Base-by-base conservation (phyloP, 2,329 filamentous ascomycete species). In the Arachnopeziza araneosa region DNA sequence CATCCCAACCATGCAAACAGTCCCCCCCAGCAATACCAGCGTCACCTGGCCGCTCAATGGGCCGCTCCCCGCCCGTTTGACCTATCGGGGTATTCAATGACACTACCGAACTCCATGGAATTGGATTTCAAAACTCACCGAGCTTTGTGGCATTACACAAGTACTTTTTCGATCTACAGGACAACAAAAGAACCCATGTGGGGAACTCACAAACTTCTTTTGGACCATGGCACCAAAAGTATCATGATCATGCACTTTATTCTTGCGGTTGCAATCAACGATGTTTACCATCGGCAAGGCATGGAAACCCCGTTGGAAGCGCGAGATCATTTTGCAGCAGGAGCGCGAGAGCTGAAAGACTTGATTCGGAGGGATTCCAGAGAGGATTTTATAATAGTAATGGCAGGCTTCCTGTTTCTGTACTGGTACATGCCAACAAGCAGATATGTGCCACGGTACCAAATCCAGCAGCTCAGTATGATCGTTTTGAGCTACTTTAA, bases 191-290 rank as follows among this genome's bases (percentile, higher is more conserved):
- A 52, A 19, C 58, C 58, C 6, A 55, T 26, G 24, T 59, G 58
- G 58, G 55, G 53, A 44, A 59, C 58, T n/a, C 58, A 59, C 54
- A 59, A 55, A n/a, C 54, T 59, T 52, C 58, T 59, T 19, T 24
- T 59, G 22, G 54, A 59, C 30, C 32, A 56, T 23, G 54, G 26
- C 10, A 21, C 49, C n/a, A 30, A 52, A 26, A 59, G 51, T 14
- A 17, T 21, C 1, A 59, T 59, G 58, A 56, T 59, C 22, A 59
- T 59, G 58, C 48, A 56, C 4, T 56, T 59, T 22, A 59, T 59
- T 24, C 50, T 59, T 44, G 58, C 58, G 19, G 58, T 59, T 21
- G 50, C 58, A 30, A 56, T 59, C 22, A 59, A 59, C 26, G 58
- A 59, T 32, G 50, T 59, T n/a, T 59, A 26, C 50, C 50, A 56